Conservation (phyloP, 176 grass and related monocot genomes). For the Dendrocalamus sinicus region DNA sequence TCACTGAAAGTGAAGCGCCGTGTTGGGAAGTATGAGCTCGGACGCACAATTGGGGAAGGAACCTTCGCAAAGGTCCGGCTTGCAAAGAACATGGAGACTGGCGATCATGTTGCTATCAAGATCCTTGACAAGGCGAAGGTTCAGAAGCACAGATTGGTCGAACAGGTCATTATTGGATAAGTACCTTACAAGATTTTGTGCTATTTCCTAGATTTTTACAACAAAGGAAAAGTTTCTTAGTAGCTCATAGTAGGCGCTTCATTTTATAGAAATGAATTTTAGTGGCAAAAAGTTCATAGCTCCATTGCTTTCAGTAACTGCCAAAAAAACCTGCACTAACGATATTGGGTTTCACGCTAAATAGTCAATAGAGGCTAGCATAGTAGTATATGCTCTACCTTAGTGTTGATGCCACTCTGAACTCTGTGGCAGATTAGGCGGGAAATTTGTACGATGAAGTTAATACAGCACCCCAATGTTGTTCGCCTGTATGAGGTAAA, state of each 20-base stretch:
- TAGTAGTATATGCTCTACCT: too few relatives aligned
- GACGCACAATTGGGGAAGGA: conserved; percentile 83
- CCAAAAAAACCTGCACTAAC: not conserved
- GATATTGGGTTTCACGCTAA: not conserved
- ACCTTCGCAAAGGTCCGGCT: conserved; percentile 81
- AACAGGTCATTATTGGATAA: conserved; percentile 55
- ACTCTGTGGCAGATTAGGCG: conserved; percentile 69
- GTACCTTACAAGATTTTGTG: not conserved
- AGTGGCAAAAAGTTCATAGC: not conserved
- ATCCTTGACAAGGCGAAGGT: conserved; percentile 91
- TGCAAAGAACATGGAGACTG: conserved; percentile 70
- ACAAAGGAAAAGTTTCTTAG: not conserved
- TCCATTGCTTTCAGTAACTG: not conserved
- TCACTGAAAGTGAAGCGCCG: conserved; percentile 61
- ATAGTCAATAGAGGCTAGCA: not conserved
- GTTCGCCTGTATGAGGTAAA: conserved; percentile 81
- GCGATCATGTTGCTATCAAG: conserved; percentile 80
- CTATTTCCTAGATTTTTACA: conserved; percentile 1
- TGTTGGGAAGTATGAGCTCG: conserved; percentile 85
- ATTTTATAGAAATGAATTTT: not conserved
- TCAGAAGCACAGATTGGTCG: conserved; percentile 72
- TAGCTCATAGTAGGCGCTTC: not conserved
- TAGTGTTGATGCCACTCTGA: not conserved
- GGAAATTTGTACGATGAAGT: conserved; percentile 88
- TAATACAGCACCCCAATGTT: conserved; percentile 92